Base-by-base conservation (phyloP, 2,329 filamentous ascomycete genomes). In the Penicillium nordicum region DNA sequence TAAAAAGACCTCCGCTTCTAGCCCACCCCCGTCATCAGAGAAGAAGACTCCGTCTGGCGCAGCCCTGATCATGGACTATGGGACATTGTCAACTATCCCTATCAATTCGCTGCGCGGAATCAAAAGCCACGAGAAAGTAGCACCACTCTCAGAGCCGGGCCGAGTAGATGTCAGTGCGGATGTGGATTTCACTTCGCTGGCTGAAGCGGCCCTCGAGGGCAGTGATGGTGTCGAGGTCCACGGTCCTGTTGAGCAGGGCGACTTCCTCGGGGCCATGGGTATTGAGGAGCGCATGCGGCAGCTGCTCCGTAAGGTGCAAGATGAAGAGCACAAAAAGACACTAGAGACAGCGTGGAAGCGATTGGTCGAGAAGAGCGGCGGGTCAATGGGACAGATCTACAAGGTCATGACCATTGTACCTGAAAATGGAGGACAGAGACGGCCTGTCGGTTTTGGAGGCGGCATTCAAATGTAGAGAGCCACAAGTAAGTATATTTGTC, bases 51-150 rank as follows among this genome's bases (percentile, higher is more conserved):
- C 92, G 1, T 88, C 86, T 0, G 94, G 94, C 48, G 94, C 92
- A 9, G 94, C 93, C 0, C 80, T 99, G n/a, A 90, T 99, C 65
- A 85, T 99, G 44, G 94, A 99, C 77, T 99, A 99, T 75, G 94
- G 94, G 18, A 89, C 93, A 5, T 75, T 85, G 3, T 80, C 86
- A 56, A 89, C 84, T 0, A 86, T 99, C 47, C 94, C 94, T 3
- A 80, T 89, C 58, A 96, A 96, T 79, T 95, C 92, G 0, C 82
- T 99, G 23, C 88, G 94, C 32, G 94, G 94, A 23, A 97, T 99
- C 72, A 84, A 86, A 36, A 79, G 82, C 14, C 94, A 99, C 76
- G 78, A 80, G 25, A 81, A 82, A 25, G 88, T 96, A 44, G 92
- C 86, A 23, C 91, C 94, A 4, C 91, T 99, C 67, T 81, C 83